A percentile compares a stretch with the other conserved stretches of the same genome.
phyloP scores from a whole-genome alignment of 139 green algal species.

The Pseudopediastrum boryanum region DNA sequence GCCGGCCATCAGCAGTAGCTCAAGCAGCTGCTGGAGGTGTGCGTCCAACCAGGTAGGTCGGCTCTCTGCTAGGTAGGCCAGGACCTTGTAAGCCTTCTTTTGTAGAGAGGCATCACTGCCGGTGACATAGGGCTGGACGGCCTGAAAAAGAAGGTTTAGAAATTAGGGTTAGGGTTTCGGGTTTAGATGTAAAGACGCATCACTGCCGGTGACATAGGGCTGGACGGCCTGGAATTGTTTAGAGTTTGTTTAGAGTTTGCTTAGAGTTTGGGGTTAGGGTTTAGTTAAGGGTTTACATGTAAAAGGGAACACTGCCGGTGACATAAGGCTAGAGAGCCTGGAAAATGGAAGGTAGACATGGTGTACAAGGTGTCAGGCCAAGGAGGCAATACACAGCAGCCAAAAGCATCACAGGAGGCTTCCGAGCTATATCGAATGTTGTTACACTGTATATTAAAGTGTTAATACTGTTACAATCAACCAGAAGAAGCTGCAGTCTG shows the following conservation, averaged over 20 bases:
- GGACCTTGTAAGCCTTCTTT: slow-evolving; percentile 95
- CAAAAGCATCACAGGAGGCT: too few relatives aligned
- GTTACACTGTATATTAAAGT: too few relatives aligned
- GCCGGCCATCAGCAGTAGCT: slow-evolving; percentile 53
- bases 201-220: not conserved
- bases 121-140: slow-evolving; percentile 55
- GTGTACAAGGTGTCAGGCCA: too few relatives aligned
- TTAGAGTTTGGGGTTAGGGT: not conserved
- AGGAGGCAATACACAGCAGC: too few relatives aligned
- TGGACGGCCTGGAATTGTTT: not conserved
- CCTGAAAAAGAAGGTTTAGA: slow-evolving; percentile 37
- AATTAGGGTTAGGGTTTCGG: not conserved
- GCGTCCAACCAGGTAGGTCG: slow-evolving; percentile 29
- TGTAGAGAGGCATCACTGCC: slow-evolving; percentile 82
- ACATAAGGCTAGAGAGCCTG: not conserved
- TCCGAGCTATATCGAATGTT: too few relatives aligned
- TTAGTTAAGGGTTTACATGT: not conserved
- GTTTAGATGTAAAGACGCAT: not conserved
- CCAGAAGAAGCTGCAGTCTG: too few relatives aligned
- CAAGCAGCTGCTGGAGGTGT: slow-evolving; percentile 56
- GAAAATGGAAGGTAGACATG: not conserved
- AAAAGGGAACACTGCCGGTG: not conserved
- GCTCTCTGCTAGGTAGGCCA: slow-evolving; percentile 20
- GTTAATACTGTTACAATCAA: too few relatives aligned
- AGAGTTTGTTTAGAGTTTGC: not conserved